These are phyloP conservation scores for Penicillium brevicompactum DNA, from an alignment of 2,329 filamentous ascomycete genomes.

Conservation along the genomic window DNA sequence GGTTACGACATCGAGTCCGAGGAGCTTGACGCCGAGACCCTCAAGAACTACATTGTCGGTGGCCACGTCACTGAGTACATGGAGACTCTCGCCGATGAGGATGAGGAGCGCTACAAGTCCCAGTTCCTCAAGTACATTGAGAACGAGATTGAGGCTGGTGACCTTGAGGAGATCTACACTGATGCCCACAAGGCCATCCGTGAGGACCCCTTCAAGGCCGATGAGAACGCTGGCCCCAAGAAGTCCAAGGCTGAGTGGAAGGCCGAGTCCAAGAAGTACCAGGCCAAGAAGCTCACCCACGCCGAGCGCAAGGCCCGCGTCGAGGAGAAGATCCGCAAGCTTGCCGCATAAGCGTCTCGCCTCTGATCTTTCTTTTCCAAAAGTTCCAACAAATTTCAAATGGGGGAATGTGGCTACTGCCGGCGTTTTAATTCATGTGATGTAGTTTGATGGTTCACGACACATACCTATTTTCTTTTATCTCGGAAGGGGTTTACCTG, in stretches of 20 bases:
- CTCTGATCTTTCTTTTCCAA: slow-evolving; percentile 25
- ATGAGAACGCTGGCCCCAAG: slow-evolving; percentile 71
- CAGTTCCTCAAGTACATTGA: slow-evolving; percentile 99
- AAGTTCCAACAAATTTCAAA: slow-evolving; percentile 27
- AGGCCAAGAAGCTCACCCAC: slow-evolving; percentile 73
- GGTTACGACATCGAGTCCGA: slow-evolving; percentile 96
- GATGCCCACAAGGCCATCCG: slow-evolving; percentile 97
- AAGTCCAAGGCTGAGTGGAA: slow-evolving; percentile 99
- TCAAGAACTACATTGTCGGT: slow-evolving; percentile 99
- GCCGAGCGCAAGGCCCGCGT: slow-evolving; percentile 81
- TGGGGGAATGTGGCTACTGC: slow-evolving; percentile 30
- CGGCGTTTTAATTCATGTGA: slow-evolving; percentile 25
- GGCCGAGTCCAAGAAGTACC: slow-evolving; percentile 91
- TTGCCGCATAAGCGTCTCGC: slow-evolving; percentile 51
- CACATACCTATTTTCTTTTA: slow-evolving; percentile 29
- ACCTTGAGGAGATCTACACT: slow-evolving; percentile 92
- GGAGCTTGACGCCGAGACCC: slow-evolving; percentile 95
- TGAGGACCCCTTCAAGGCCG: slow-evolving; percentile 97
- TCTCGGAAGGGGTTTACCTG: slow-evolving; percentile 14
- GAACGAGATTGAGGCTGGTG: slow-evolving; percentile 93
- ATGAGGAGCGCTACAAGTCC: slow-evolving; percentile 98
- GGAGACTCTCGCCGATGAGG: slow-evolving; percentile 98
- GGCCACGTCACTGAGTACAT: slow-evolving; percentile 99
- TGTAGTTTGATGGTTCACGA: slow-evolving; percentile 35
- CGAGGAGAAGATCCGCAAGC: slow-evolving; percentile 86